These are phyloP conservation scores for Dictyostelium intermedium DNA, from an alignment of 78 protist species.

Conservation along the genomic window DNA sequence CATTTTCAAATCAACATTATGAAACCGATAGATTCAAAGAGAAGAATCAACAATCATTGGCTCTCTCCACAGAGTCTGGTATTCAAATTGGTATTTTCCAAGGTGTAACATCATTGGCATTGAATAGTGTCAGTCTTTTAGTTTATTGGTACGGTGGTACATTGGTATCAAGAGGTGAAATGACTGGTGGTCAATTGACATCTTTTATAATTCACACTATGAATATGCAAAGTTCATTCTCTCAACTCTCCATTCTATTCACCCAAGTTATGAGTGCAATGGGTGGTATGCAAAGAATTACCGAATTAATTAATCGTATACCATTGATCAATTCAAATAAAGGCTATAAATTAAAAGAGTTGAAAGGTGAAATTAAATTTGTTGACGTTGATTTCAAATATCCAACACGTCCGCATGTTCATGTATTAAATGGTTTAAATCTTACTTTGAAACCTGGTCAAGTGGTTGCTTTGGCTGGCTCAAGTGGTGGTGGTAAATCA, in stretches of 20 bases:
- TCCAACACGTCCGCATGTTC: conserved; percentile 82
- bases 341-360: neutral
- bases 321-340: neutral
- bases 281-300: conserved; percentile 67
- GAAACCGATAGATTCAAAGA: neutral
- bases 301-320: conserved; percentile 27
- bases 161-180: conserved; percentile 74
- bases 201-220: conserved; percentile 85
- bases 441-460: conserved; percentile 78
- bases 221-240: conserved; percentile 37
- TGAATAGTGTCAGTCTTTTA: conserved; percentile 16
- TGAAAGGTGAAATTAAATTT: conserved; percentile 64
- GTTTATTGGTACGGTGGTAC: conserved; percentile 90
- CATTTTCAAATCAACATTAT: conserved; percentile 67
- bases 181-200: conserved; percentile 80
- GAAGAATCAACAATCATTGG: neutral
- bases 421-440: conserved; percentile 48
- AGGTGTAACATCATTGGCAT: conserved; percentile 47
- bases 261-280: conserved; percentile 27
- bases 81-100: conserved; percentile 67
- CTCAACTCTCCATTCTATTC: conserved; percentile 53
- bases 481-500: conserved; percentile 92
- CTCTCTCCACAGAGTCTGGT: conserved; percentile 30
- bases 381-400: conserved; percentile 85
- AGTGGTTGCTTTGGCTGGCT: conserved; percentile 84